phyloP scores from a whole-genome alignment of 2,329 filamentous ascomycete genomes.

The Sarocladiaceae sp. region DNA sequence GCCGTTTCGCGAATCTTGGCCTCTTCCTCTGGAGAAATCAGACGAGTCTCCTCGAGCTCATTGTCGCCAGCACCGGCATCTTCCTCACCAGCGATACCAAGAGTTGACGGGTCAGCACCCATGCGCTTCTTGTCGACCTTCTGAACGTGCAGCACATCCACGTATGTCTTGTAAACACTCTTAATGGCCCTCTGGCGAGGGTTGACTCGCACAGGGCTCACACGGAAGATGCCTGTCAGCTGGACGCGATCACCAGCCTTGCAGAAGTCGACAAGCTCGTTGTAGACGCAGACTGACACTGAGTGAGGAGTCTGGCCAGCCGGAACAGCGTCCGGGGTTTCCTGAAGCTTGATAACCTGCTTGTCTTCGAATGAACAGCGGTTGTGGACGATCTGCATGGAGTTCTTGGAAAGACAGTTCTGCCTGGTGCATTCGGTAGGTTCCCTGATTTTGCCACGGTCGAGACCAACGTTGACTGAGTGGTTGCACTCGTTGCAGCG shows the following conservation, averaged over 20 bases:
- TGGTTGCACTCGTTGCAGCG: constrained; percentile 91
- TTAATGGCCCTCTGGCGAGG: constrained; percentile 89
- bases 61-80: constrained; percentile 61
- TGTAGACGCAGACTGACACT: constrained; percentile 92
- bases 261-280: constrained; percentile 95
- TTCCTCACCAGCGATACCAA: constrained; percentile 76
- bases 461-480: constrained; percentile 84
- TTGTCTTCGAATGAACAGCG: constrained; percentile 93
- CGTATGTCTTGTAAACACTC: constrained; percentile 95
- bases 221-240: constrained; percentile 95
- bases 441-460: constrained; percentile 93
- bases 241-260: constrained; percentile 96
- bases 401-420: constrained; percentile 81
- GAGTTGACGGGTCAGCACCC: constrained; percentile 84
- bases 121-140: constrained; percentile 95
- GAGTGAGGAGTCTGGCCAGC: constrained; percentile 97
- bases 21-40: constrained; percentile 81
- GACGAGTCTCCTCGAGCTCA: constrained; percentile 76
- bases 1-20: constrained; percentile 81
- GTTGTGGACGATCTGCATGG: constrained; percentile 98
- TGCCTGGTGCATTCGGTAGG: constrained; percentile 83
- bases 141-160: constrained; percentile 92
- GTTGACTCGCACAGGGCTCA: constrained; percentile 89
- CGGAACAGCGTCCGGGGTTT: constrained; percentile 91
- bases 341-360: constrained; percentile 97